Conservation (phyloP, 1,284 basidiomycete genomes). For the Salmacisia buchloeana region DNA sequence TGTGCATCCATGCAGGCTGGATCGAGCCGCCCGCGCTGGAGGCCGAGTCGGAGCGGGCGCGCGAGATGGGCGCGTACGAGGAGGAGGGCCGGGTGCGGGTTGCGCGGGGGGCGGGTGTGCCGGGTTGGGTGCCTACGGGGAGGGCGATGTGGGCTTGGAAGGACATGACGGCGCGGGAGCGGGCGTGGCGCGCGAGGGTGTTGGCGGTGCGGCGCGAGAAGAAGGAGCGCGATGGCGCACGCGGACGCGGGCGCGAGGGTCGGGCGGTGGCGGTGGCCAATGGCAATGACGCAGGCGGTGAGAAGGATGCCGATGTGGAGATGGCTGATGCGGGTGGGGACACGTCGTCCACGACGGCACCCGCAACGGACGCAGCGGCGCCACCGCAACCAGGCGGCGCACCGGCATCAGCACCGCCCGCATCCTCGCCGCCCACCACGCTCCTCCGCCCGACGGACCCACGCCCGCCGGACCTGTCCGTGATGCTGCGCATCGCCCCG, state of each 20-base stretch:
- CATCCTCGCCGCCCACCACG: neutral
- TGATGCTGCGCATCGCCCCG: constrained; percentile 56
- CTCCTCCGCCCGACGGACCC: neutral
- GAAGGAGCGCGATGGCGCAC: neutral
- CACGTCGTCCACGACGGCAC: neutral
- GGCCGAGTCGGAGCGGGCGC: constrained; percentile 8
- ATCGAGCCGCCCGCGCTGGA: constrained; percentile 47
- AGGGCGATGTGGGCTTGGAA: constrained; percentile 38
- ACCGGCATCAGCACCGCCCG: no score
- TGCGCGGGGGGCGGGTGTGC: constrained; percentile 15
- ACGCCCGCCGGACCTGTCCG: constrained; percentile 50
- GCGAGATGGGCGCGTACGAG: constrained; percentile 1
- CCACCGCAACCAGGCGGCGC: neutral
- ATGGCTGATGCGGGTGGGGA: constrained; percentile 10
- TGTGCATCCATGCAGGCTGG: constrained; percentile 58
- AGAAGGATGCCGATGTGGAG: constrained; percentile 5
- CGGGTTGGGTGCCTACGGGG: constrained; percentile 36
- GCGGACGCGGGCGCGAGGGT: neutral
- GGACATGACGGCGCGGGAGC: constrained; percentile 4
- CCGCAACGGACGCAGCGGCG: constrained; percentile 2
- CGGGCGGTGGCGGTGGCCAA: neutral
- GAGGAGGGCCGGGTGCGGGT: neutral
- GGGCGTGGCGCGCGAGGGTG: constrained; percentile 13
- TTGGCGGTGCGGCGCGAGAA: constrained; percentile 9
- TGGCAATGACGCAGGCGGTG: neutral